Percentiles rank a stretch among this genome's conserved stretches.
Conservation (phyloP, 148 eudicot genomes). For the Chenopodium suecicum region DNA sequence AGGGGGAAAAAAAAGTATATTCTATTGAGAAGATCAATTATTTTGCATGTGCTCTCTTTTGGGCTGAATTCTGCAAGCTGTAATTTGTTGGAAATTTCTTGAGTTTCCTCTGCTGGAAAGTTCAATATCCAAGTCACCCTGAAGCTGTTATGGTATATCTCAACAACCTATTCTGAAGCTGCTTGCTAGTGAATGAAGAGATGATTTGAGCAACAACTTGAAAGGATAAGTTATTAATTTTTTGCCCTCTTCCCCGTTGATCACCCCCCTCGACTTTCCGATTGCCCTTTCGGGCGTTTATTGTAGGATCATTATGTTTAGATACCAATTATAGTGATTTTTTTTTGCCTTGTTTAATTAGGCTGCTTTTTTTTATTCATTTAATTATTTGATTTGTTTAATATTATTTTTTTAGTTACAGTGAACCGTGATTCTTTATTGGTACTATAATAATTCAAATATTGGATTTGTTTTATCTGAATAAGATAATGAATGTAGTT, state of each 20-base stretch:
- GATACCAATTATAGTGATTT: neutral
- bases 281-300: neutral
- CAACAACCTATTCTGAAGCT: constrained; percentile 4
- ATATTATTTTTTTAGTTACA: neutral
- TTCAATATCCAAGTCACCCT: constrained; percentile 8
- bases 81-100: constrained; percentile 16
- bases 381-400: constrained; percentile 4
- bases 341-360: neutral
- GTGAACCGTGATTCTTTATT: constrained; percentile 21
- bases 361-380: constrained; percentile 13
- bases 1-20: constrained; percentile 10
- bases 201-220: neutral
- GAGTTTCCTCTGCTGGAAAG: constrained; percentile 25
- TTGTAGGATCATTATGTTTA: neutral
- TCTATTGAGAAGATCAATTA: constrained; percentile 16
- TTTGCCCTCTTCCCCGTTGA: neutral
- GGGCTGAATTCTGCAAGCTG: constrained; percentile 20
- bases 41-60: constrained; percentile 29
- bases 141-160: neutral
- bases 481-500: constrained; percentile 3
- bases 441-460: constrained; percentile 17
- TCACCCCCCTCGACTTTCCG: neutral
- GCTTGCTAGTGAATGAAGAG: constrained; percentile 1
- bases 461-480: constrained; percentile 7
- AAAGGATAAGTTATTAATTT: no score